Evolutionary conservation across 495 filamentous ascomycete genomes (phyloP), one percentile per base, ranked within the genome.

Genomic region (Hyaloscypha hepaticicola): DNA sequence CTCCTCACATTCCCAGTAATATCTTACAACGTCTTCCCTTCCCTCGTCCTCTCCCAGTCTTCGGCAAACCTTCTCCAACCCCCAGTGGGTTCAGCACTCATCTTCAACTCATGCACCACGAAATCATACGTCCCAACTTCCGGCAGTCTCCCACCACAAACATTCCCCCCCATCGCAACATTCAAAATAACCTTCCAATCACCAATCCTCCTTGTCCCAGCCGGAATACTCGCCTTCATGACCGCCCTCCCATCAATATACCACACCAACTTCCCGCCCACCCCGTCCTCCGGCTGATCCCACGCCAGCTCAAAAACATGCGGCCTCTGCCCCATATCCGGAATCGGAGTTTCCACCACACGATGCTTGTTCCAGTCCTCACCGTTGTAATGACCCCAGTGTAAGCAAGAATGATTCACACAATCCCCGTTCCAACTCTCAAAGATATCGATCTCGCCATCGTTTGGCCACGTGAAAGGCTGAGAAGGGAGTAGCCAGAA

Each of bases 361-460:
- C 75, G 70, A 45, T 81, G 77, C 64, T 80, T 81, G 64, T 78
- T 70, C 58, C 70, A 72, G 55, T 81, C 77, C 56, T 73, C 72
- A 1, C 71, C 73, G 49, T 76, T 77, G 61, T 71, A 79, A 50
- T 73, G 68, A 0, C 79, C 79, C 79, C 79, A 81, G 61, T 80
- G 77, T n/a, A 81, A 68, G 67, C 79, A 80, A 0, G 72, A 71
- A 49, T 77, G 76, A 58, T 79, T 81, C 56, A 74, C 66, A 24
- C 65, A 64, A 24, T 79, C 76, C 0, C 72, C 73, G 33, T 76
- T 76, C 74, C 74, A 76, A 31, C 59, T 73, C 65, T 89, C 87
- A 55, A 88, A 83, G 61, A 88, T 83, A 64, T 89, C 86, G 61
- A 86, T 79, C 70, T 88, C 84, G 64, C 84, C 85, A 50, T 80